Percentiles rank a stretch among this genome's conserved stretches.
Evolutionary conservation across 805 yeast species (phyloP).

Genomic region (Metschnikowia anglica): DNA sequence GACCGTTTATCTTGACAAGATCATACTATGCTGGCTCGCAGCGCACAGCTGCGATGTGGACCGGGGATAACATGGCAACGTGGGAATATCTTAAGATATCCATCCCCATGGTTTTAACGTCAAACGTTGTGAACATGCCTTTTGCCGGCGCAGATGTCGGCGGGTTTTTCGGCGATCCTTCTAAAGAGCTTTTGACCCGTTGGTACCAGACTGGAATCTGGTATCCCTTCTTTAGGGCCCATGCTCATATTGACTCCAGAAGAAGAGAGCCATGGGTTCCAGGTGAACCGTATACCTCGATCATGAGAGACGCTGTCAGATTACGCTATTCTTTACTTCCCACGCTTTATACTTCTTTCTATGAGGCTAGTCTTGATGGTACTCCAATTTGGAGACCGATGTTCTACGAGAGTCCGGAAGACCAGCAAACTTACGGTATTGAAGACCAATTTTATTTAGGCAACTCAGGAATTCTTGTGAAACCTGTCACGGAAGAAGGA

Average conservation of each 20-base stretch:
- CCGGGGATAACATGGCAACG: constrained; percentile 91
- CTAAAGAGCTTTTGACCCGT: constrained; percentile 73
- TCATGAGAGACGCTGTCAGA: constrained; percentile 67
- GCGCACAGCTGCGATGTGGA: constrained; percentile 91
- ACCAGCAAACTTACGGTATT: constrained; percentile 49
- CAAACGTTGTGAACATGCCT: constrained; percentile 82
- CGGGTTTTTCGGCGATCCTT: constrained; percentile 92
- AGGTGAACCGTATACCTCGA: constrained; percentile 67
- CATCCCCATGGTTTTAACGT: constrained; percentile 82
- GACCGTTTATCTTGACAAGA: constrained; percentile 89
- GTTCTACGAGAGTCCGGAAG: constrained; percentile 54
- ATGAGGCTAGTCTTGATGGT: constrained; percentile 59
- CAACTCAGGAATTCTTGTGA: constrained; percentile 64
- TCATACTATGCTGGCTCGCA: constrained; percentile 91
- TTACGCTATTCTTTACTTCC: constrained; percentile 80
- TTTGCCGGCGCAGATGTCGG: constrained; percentile 97
- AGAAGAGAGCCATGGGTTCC: constrained; percentile 92
- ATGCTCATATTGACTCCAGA: constrained; percentile 91
- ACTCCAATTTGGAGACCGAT: constrained; percentile 71
- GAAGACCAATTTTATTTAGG: constrained; percentile 88
- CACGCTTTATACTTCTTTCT: constrained; percentile 74
- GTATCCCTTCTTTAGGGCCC: constrained; percentile 96
- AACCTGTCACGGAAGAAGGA: constrained; percentile 70
- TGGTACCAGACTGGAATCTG: constrained; percentile 97
- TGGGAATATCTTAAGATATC: constrained; percentile 86